Base-by-base conservation (phyloP, 73 alveolate genomes). In the Loxodes magnus region DNA sequence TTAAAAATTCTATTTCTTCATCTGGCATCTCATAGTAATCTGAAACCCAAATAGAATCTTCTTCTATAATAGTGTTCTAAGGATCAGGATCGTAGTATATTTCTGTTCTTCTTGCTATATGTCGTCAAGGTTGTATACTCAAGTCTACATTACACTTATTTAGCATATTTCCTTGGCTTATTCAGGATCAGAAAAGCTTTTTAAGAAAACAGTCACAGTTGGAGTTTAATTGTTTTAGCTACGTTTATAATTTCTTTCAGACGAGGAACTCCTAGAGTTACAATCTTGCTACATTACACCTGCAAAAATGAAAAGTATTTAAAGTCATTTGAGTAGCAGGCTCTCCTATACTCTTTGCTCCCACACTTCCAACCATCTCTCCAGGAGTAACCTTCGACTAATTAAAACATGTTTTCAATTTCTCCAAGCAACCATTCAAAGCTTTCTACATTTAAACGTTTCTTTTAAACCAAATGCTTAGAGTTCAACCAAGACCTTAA, bases 301-400 rank as follows among this genome's bases (percentile, higher is more conserved):
- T 37, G 99, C 99, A 68, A 87, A 85, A 85, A 73, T 93, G 99
- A 88, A 93, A 93, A 38, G 99, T 93, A 66, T 93, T 93, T 44
- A 93, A 67, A 15, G 99, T 93, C 99, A 93, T 93, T 64, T 93
- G 95, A 20, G 99, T 93, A 0, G 99, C 97, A 5, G 99, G 99
- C 77, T 93, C 99, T 12, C 97, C 99, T 12, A 93, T 70, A 36
- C 88, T 57, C 62, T 93, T 95, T 2, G 99, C 99, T 0, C 97
- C 98, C 6, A 93, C 67, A 23, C 88, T 55, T 0, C 99, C 99
- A 21, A 89, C 96, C 98, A 89, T 84, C 46, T 85, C 98, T 17
- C 96, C 98, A 9, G 98, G 95, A 33, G 87, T 85, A 0, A 70
- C 93, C 27, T 67, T 48, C 10, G 96, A 77, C 81, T 35, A 61